Base-by-base conservation (phyloP, 2,329 filamentous ascomycete genomes). In the Fusarium beomiforme region DNA sequence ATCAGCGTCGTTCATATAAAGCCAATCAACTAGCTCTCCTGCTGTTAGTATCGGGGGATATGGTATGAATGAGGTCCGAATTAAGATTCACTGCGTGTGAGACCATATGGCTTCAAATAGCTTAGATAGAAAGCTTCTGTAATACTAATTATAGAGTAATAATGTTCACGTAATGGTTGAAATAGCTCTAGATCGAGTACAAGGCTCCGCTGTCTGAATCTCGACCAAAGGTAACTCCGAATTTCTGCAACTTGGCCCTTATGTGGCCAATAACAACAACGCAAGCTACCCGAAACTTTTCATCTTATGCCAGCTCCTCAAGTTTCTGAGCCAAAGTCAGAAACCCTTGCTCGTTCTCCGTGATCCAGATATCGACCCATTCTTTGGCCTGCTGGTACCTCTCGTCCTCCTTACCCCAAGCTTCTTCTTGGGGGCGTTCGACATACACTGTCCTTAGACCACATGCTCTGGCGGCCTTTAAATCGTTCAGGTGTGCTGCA, bases 381-480 rank as follows among this genome's bases (percentile, higher is more conserved):
- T 71, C 70, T 67, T 85, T 88, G 23, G 86, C 84, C 56, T 86
- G 84, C 42, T 82, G 82, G 70, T 87, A 85, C 39, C 84, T 82
- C 29, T 87, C 82, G 26, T 87, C 80, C 8, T 88, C 86, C 21
- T 72, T 57, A 12, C 75, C 74, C 88, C 88, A 91, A 10, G 82
- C 84, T 80, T 95, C 93, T 80, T 97, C 93, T 44, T 79, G 72
- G 6, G 81, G 78, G 63, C 93, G 84, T 81, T 93, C 92, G 5
- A 96, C 88, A 77, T 94, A 96, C 5, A 96, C 85, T 0, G 92
- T 93, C 73, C 87, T 85, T 66, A 94, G 81, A 0, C 93, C 93
- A 65, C 84, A 86, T 5, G 75, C 77, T 73, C 89, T 89, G 8
- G 93, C 93, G 0, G 87, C 91, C 66, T 88, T 82, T 59, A 96